These are phyloP conservation scores for Colletotrichum navitas DNA, from an alignment of 2,329 filamentous ascomycete species.

Conservation along the genomic window DNA sequence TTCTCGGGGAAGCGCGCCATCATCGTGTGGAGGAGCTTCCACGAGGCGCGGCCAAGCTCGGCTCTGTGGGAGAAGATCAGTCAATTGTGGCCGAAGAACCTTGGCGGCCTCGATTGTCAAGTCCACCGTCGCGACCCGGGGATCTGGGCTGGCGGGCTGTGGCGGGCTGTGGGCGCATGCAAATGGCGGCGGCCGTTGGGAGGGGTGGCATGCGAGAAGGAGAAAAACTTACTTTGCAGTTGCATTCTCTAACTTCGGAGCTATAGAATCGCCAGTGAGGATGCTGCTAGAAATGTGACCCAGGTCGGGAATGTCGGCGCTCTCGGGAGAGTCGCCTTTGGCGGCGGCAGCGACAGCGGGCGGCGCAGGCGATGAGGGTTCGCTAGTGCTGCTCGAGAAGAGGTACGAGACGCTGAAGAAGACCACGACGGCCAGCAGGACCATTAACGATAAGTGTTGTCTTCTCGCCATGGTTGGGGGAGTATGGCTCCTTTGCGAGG, in stretches of 20 bases:
- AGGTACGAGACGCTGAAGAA: conserved; percentile 71
- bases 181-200: not conserved
- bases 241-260: conserved; percentile 85
- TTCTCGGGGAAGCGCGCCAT: conserved; percentile 77
- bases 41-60: conserved; percentile 76
- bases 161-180: not conserved
- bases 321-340: conserved; percentile 43
- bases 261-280: conserved; percentile 78
- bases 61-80: conserved; percentile 55
- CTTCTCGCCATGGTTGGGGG: conserved; percentile 62
- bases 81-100: not conserved
- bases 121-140: not conserved
- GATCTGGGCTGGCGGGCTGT: not conserved
- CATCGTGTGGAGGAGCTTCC: conserved; percentile 79
- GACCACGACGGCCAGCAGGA: conserved; percentile 67
- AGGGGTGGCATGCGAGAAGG: not conserved
- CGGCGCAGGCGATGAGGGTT: conserved; percentile 24
- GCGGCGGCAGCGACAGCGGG: conserved; percentile 34
- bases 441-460: conserved; percentile 64
- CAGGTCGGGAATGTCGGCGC: conserved; percentile 52
- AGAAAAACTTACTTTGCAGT: conserved; percentile 74
- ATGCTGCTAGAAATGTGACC: conserved; percentile 60
- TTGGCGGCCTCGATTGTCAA: conserved; percentile 3
- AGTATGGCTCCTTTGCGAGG: not conserved
- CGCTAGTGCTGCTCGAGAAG: conserved; percentile 61